Conservation (phyloP, 2,329 filamentous ascomycete genomes). For the Ceratocystis cubensis region DNA sequence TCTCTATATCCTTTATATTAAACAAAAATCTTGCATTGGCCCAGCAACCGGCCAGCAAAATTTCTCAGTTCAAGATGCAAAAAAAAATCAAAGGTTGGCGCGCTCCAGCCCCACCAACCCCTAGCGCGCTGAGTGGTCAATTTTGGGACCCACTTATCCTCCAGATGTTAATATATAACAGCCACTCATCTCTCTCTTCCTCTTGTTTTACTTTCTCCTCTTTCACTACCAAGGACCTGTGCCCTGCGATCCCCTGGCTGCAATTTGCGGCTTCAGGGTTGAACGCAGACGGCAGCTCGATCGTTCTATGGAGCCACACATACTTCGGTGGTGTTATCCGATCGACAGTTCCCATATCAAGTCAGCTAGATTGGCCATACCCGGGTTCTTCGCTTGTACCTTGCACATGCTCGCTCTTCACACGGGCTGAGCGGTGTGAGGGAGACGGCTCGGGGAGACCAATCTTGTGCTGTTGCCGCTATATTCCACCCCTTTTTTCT, state of each 20-base stretch:
- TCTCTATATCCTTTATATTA: neutral
- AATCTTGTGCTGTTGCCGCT: slow-evolving; percentile 42
- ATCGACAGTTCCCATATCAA: slow-evolving; percentile 84
- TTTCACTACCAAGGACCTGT: slow-evolving; percentile 62
- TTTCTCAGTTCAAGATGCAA: neutral
- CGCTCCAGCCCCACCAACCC: neutral
- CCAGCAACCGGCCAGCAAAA: neutral
- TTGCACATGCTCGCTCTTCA: slow-evolving; percentile 1
- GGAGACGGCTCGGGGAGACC: slow-evolving; percentile 5
- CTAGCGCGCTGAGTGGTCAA: neutral
- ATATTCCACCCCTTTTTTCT: slow-evolving; percentile 86
- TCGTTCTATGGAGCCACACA: slow-evolving; percentile 63
- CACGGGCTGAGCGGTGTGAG: neutral
- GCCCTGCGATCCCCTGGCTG: slow-evolving; percentile 62
- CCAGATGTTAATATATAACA: slow-evolving; percentile 12
- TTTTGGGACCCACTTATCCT: neutral
- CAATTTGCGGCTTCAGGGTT: slow-evolving; percentile 33
- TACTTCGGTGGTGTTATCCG: slow-evolving; percentile 67
- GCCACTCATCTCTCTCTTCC: neutral
- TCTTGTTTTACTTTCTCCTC: slow-evolving; percentile 28
- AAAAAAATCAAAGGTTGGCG: neutral
- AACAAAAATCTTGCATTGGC: neutral
- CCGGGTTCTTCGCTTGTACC: neutral
- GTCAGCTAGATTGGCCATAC: slow-evolving; percentile 1
- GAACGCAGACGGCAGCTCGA: slow-evolving; percentile 74